Conservation (phyloP, 495 filamentous ascomycete species). For the Trichoderma parareesei region DNA sequence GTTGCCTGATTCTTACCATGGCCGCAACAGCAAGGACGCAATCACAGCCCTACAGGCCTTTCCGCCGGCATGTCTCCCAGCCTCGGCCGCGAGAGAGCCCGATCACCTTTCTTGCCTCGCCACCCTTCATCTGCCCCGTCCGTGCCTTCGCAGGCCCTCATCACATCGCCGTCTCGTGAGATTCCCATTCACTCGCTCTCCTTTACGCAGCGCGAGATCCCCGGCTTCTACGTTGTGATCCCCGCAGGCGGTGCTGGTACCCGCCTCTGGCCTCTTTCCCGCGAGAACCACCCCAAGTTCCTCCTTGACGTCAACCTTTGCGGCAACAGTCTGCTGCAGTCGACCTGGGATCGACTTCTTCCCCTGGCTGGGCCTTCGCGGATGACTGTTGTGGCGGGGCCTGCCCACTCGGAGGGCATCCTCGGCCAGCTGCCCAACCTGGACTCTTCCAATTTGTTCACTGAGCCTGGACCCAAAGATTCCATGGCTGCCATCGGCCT, state of each 20-base stretch:
- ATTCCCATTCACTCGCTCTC: neutral
- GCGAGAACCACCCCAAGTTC: conserved; percentile 5
- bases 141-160: neutral
- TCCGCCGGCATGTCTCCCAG: neutral
- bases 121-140: neutral
- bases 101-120: conserved; percentile 1
- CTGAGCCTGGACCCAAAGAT: conserved; percentile 4
- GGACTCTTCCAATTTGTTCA: neutral
- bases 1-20: neutral
- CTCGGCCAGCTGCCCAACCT: conserved; percentile 1
- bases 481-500: conserved; percentile 6
- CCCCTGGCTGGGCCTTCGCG: neutral
- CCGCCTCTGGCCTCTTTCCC: conserved; percentile 4
- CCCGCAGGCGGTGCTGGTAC: conserved; percentile 6
- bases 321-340: conserved; percentile 6
- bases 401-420: conserved; percentile 4
- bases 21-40: conserved; percentile 1
- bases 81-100: conserved; percentile 1
- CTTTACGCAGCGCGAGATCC: neutral
- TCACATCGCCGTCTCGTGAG: neutral
- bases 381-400: conserved; percentile 1
- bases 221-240: neutral
- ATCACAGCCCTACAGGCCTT: neutral
- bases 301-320: conserved; percentile 7
- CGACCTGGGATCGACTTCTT: neutral